phyloP scores from a whole-genome alignment of 1,284 basidiomycete genomes.

The Somion occarium region DNA sequence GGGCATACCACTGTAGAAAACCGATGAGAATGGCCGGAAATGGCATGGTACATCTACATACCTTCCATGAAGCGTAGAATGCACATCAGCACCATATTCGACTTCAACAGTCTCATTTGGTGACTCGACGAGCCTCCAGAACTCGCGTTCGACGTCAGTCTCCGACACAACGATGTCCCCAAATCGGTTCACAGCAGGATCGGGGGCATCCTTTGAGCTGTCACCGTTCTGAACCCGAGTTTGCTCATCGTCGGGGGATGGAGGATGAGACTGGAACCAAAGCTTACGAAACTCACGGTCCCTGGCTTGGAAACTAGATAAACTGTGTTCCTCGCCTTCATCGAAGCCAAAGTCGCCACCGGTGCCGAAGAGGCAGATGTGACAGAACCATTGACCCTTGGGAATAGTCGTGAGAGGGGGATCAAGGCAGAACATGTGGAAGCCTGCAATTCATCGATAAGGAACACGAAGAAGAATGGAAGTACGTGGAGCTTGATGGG shows the following conservation, averaged over 20 bases:
- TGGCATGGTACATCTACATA: constrained; percentile 29
- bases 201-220: constrained; percentile 13
- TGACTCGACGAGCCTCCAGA: constrained; percentile 94
- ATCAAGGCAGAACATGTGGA: constrained; percentile 95
- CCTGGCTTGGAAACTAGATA: constrained; percentile 89
- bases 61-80: constrained; percentile 97
- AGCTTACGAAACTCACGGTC: constrained; percentile 84
- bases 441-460: constrained; percentile 50
- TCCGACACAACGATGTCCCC: constrained; percentile 75
- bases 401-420: constrained; percentile 85
- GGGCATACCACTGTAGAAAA: constrained; percentile 78
- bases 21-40: constrained; percentile 10
- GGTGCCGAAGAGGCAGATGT: constrained; percentile 86
- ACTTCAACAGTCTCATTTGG: constrained; percentile 92
- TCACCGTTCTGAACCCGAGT: constrained; percentile 9
- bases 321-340: constrained; percentile 93
- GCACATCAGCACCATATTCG: constrained; percentile 98
- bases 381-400: constrained; percentile 95
- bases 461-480: background rate
- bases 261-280: constrained; percentile 85
- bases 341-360: constrained; percentile 99
- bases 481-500: constrained; percentile 13
- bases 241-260: constrained; percentile 25
- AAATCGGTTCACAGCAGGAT: constrained; percentile 47
- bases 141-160: constrained; percentile 91